A percentile compares a stretch with the other conserved stretches of the same genome.
Conservation (phyloP, 192 early-diverging fungal genomes). For the Pilobolus umbonatus region DNA sequence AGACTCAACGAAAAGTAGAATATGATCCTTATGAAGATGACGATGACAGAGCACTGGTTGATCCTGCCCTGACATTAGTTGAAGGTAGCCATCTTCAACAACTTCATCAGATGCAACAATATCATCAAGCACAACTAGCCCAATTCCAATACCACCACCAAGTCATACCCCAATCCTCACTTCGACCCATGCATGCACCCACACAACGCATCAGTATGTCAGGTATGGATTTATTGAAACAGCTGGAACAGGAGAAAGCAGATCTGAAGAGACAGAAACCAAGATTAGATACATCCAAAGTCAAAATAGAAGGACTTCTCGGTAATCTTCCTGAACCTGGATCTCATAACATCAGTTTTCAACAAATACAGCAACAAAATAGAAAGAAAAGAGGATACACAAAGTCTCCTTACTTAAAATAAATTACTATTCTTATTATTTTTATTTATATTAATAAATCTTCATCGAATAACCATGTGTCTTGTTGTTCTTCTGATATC, state of each 20-base stretch:
- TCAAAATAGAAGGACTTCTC: constrained; percentile 21
- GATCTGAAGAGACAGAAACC: constrained; percentile 11
- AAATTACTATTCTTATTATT: constrained; percentile 8
- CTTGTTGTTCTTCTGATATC: not conserved
- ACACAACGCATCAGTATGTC: constrained; percentile 14
- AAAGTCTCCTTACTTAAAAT: too few species aligned
- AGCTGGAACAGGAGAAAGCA: constrained; percentile 24
- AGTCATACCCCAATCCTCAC: constrained; percentile 5
- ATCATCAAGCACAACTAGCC: constrained; percentile 19
- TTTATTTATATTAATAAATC: not conserved
- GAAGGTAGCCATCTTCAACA: constrained; percentile 19
- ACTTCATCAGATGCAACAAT: constrained; percentile 18
- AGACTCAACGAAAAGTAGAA: not conserved
- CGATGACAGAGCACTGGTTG: not conserved
- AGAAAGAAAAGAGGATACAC: too few species aligned
- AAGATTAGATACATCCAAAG: constrained; percentile 18
- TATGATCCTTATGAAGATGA: not conserved
- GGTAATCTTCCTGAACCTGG: constrained; percentile 23
- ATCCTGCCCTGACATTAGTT: constrained; percentile 3
- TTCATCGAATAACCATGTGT: constrained; percentile 4
- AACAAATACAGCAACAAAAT: constrained; percentile 26
- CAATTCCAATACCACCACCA: constrained; percentile 22
- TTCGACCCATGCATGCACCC: not conserved
- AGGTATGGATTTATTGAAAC: constrained; percentile 27
- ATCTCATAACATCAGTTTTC: constrained; percentile 24